These are phyloP conservation scores for Drechmeria coniospora DNA, from an alignment of 2,329 filamentous ascomycete genomes.

Conservation along the genomic window DNA sequence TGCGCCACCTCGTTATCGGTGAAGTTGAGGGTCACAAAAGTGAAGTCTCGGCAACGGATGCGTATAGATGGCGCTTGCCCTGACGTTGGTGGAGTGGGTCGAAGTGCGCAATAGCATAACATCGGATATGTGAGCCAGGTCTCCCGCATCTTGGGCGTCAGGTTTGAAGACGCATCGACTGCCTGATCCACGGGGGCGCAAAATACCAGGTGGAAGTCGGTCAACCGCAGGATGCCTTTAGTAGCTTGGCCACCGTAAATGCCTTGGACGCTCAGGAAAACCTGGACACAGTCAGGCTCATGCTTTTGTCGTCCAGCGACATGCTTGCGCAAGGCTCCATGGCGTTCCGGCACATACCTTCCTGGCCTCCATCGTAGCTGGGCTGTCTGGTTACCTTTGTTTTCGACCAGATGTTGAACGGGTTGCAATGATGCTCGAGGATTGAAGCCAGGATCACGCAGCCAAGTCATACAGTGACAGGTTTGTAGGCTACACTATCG, in stretches of 20 bases:
- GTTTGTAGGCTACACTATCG: too few species aligned
- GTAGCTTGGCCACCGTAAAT: slow-evolving; percentile 43
- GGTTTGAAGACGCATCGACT: slow-evolving; percentile 6
- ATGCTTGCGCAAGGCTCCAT: neutral
- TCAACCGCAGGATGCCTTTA: slow-evolving; percentile 42
- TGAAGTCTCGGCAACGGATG: slow-evolving; percentile 84
- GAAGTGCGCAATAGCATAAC: slow-evolving; percentile 64
- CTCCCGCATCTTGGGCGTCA: slow-evolving; percentile 35
- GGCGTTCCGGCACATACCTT: slow-evolving; percentile 18
- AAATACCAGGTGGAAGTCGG: slow-evolving; percentile 46
- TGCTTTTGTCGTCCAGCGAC: neutral
- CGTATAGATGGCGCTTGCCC: slow-evolving; percentile 68
- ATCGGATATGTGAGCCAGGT: slow-evolving; percentile 94
- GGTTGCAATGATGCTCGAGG: too few species aligned
- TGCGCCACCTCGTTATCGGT: slow-evolving; percentile 55
- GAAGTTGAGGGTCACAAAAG: slow-evolving; percentile 85
- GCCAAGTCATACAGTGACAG: too few species aligned
- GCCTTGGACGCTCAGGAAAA: slow-evolving; percentile 43
- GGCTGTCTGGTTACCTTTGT: too few species aligned
- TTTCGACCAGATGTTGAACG: too few species aligned
- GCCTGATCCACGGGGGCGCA: slow-evolving; percentile 23
- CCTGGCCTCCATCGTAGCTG: slow-evolving; percentile 28
- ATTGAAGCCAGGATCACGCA: too few species aligned
- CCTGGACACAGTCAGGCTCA: slow-evolving; percentile 14
- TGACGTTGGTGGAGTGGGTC: slow-evolving; percentile 54